A percentile compares a stretch with the other conserved stretches of the same genome.
Conservation (phyloP, 306 rosid genomes). For the Sicyos edulis region DNA sequence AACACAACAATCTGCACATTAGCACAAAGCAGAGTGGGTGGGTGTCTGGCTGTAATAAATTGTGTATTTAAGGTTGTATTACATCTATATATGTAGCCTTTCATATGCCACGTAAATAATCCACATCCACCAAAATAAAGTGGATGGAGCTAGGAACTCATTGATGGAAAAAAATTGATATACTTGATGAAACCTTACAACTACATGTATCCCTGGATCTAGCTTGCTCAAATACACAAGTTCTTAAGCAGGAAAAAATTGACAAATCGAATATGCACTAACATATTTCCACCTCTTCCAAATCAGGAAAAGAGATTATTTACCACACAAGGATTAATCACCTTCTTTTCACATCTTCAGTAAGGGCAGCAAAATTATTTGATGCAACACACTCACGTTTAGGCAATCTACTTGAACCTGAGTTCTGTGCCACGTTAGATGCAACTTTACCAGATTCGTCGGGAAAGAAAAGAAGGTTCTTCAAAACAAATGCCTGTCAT, state of each 20-base stretch:
- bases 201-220: background rate
- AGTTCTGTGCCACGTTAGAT: conserved; percentile 36
- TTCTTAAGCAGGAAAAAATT: conserved; percentile 8
- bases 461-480: conserved; percentile 65
- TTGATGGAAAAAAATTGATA: background rate
- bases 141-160: background rate
- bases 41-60: background rate
- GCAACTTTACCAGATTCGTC: conserved; percentile 45
- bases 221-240: conserved; percentile 6
- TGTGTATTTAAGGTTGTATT: background rate
- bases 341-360: conserved; percentile 78
- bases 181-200: too few relatives aligned
- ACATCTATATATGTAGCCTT: background rate
- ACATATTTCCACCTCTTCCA: conserved; percentile 23
- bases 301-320: conserved; percentile 22
- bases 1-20: background rate
- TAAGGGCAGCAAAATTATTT: conserved; percentile 52
- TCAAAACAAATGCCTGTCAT: conserved; percentile 87
- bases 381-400: conserved; percentile 51
- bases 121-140: background rate
- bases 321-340: conserved; percentile 37
- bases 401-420: conserved; percentile 39
- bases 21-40: background rate
- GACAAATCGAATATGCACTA: background rate
- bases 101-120: background rate